Conservation (phyloP, 495 filamentous ascomycete species). For the Daldinia loculata region DNA sequence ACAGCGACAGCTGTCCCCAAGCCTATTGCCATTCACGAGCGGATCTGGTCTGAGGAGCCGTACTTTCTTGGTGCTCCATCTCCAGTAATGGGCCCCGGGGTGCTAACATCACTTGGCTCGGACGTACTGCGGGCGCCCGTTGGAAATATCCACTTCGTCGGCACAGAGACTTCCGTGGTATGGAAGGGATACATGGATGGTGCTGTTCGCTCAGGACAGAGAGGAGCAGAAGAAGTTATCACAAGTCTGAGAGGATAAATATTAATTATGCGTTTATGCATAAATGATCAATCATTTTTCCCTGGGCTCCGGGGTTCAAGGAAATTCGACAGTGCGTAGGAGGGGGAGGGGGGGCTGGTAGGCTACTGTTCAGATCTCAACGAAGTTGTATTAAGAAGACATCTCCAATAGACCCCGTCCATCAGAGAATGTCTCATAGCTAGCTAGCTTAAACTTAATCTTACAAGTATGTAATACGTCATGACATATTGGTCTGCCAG, state of each 20-base stretch:
- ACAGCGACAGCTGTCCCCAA: constrained; percentile 1
- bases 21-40: constrained; percentile 30
- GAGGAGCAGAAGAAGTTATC: constrained; percentile 48
- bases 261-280: background rate
- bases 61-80: constrained; percentile 38
- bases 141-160: constrained; percentile 53
- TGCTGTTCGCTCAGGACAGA: constrained; percentile 49
- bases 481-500: too few relatives aligned
- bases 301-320: background rate
- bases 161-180: constrained; percentile 51
- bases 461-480: too few relatives aligned
- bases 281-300: background rate
- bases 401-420: too few relatives aligned
- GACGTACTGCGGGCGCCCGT: constrained; percentile 31
- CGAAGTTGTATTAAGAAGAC: too few relatives aligned
- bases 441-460: too few relatives aligned
- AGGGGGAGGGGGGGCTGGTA: too few relatives aligned
- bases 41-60: constrained; percentile 34
- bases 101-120: constrained; percentile 24
- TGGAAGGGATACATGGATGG: constrained; percentile 60
- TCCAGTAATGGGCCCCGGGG: constrained; percentile 29
- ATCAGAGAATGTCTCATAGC: too few relatives aligned
- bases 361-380: too few relatives aligned
- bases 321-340: too few relatives aligned
- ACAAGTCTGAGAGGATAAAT: constrained; percentile 3